Evolutionary conservation across 345 rosid genomes (phyloP).

Genomic region (Microcos paniculata): DNA sequence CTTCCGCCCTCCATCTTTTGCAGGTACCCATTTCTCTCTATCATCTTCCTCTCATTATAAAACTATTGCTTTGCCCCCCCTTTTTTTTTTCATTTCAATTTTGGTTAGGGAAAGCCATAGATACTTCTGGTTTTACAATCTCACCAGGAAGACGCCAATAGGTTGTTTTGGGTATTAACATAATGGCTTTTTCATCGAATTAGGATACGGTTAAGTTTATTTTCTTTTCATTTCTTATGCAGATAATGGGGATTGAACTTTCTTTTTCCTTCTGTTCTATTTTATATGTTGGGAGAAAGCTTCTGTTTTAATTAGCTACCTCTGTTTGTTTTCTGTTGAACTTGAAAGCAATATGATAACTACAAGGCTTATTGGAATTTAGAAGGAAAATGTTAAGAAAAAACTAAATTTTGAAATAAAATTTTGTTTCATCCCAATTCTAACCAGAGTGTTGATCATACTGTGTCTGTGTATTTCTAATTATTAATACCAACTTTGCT

Average conservation of each 20-base stretch:
- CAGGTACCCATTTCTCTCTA: slow-evolving; percentile 19
- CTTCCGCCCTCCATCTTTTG: slow-evolving; percentile 9
- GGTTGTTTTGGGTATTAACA: not conserved
- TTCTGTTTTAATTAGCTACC: not conserved
- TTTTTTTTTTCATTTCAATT: not conserved
- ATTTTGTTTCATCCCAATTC: not conserved
- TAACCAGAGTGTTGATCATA: not conserved
- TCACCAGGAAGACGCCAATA: not conserved
- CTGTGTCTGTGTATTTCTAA: not conserved
- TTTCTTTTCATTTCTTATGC: not conserved
- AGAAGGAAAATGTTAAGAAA: not conserved
- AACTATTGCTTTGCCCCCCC: not conserved
- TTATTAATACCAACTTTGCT: not conserved
- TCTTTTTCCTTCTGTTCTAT: not conserved
- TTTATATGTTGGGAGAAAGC: not conserved
- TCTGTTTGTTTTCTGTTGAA: not conserved
- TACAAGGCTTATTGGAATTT: not conserved
- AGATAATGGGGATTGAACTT: not conserved
- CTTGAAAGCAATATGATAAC: not conserved
- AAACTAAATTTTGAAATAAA: slow-evolving; percentile 29
- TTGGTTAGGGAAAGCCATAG: slow-evolving; percentile 11
- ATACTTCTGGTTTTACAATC: not conserved
- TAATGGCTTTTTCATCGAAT: not conserved
- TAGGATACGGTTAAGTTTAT: not conserved
- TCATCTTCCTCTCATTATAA: not conserved